Base-by-base conservation (phyloP, 805 yeast genomes). In the Teunomyces gatunensis region DNA sequence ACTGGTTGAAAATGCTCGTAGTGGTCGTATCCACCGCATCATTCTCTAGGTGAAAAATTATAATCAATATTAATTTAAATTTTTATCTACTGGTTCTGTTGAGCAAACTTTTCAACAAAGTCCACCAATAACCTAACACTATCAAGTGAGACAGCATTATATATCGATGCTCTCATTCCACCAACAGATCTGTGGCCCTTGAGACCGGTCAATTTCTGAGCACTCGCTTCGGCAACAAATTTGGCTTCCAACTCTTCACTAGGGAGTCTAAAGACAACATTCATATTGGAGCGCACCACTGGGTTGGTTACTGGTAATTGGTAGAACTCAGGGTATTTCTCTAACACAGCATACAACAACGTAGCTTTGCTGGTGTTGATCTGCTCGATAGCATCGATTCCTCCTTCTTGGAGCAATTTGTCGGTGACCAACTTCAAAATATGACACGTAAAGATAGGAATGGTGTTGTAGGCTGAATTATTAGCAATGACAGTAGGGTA, bases 121-220 rank as follows among this genome's bases (percentile, higher is more conserved):
- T 74, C 69, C 32, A 76, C 82, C 54, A 89, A 72, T 47, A 71
- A 57, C 51, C 80, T 70, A 25, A 82, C 84, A 57, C 88, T 80
- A 18, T 77, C 74, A 42, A 80, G 69, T 4, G 83, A 65, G 45
- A 94, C 87, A 12, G 98, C 97, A 61, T 94, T 92, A 68, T 92
- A 91, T 46, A 90, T 73, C 11, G 97, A 90, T 12, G 95, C 91
- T 68, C 99, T 84, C 69, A 94, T 86, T 27, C 99, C 99, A 44
- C 98, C 98, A 39, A 92, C 98, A 3, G 96, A 89, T 65, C 98
- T 81, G 69, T 92, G 98, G 36, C 99, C 98, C 69, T 90, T 88
- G 60, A 92, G 77, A 5, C 97, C 98, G 4, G 83, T 72, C 52
- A 94, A 74, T 1, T 80, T 77, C 47, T 54, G 61, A 23, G 65